Evolutionary conservation across 2,329 filamentous ascomycete species (phyloP).

Genomic region (Fragosphaeria purpurea): DNA sequence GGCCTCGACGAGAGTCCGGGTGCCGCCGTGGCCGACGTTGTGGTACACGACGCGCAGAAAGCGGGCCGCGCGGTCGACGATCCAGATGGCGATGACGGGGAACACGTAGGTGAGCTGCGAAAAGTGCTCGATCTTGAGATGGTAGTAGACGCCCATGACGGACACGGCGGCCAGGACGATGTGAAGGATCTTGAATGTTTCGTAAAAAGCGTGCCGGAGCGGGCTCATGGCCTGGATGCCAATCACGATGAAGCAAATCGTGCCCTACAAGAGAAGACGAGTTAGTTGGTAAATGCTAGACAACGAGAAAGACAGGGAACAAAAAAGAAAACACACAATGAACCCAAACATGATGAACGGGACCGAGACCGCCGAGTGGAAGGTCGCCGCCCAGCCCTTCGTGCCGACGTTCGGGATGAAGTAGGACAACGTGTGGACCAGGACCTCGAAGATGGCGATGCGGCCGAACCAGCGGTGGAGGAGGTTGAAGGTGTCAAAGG

Average conservation of each 20-base stretch:
- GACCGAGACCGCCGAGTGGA: slow-evolving; percentile 24
- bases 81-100: slow-evolving; percentile 57
- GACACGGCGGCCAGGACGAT: slow-evolving; percentile 51
- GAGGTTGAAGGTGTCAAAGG: slow-evolving; percentile 75
- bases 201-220: slow-evolving; percentile 69
- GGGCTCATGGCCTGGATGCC: slow-evolving; percentile 60
- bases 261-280: slow-evolving; percentile 30
- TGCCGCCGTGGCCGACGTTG: slow-evolving; percentile 58
- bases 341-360: slow-evolving; percentile 52
- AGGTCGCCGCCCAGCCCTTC: slow-evolving; percentile 39
- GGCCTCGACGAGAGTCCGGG: slow-evolving; percentile 60
- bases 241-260: slow-evolving; percentile 51
- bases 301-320: not conserved
- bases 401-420: slow-evolving; percentile 31
- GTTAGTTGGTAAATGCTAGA: not conserved
- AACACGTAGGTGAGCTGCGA: slow-evolving; percentile 50
- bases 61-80: slow-evolving; percentile 50
- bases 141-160: slow-evolving; percentile 58
- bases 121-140: slow-evolving; percentile 44
- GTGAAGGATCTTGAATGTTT: slow-evolving; percentile 65
- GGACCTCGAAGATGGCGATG: slow-evolving; percentile 59
- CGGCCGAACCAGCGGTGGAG: slow-evolving; percentile 73
- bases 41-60: slow-evolving; percentile 50
- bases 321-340: slow-evolving; percentile 38
- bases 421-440: slow-evolving; percentile 56